A percentile compares a stretch with the other conserved stretches of the same genome.
phyloP scores from a whole-genome alignment of 139 green algal genomes.

The Coelastrella sp. region DNA sequence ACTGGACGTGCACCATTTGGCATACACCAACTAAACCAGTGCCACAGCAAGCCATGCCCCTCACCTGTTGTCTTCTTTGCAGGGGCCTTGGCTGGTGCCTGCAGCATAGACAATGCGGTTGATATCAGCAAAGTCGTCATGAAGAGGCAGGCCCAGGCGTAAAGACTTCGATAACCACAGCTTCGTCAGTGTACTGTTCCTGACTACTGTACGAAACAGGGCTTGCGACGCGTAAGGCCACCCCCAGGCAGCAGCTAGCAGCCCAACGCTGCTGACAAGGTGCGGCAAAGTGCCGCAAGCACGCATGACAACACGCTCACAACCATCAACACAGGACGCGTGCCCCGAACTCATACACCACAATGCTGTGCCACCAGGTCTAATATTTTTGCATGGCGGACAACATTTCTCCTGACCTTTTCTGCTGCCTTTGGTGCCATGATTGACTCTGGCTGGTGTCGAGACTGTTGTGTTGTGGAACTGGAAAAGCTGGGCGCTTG shows the following conservation, averaged over 20 bases:
- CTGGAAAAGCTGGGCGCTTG: too few species aligned
- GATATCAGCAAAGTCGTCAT: background rate
- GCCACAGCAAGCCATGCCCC: background rate
- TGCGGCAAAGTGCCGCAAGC: too few species aligned
- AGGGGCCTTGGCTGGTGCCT: constrained; percentile 13
- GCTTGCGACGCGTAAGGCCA: too few species aligned
- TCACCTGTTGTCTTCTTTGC: constrained; percentile 20
- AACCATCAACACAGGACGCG: too few species aligned
- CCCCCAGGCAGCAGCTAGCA: too few species aligned
- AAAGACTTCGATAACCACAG: background rate
- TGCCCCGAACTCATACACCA: background rate
- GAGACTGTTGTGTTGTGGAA: too few species aligned
- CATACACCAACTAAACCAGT: background rate
- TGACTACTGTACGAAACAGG: too few species aligned
- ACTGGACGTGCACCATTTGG: background rate
- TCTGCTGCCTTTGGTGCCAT: background rate
- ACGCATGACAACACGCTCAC: too few species aligned
- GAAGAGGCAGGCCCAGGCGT: background rate
- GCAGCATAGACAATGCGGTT: background rate
- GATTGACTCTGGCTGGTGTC: background rate
- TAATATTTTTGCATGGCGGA: too few species aligned
- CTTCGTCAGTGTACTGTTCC: too few species aligned
- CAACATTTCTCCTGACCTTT: too few species aligned
- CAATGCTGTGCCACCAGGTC: background rate
- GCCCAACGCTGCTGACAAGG: too few species aligned